Conservation (phyloP, 306 rosid species). For the Quercus bicolor region DNA sequence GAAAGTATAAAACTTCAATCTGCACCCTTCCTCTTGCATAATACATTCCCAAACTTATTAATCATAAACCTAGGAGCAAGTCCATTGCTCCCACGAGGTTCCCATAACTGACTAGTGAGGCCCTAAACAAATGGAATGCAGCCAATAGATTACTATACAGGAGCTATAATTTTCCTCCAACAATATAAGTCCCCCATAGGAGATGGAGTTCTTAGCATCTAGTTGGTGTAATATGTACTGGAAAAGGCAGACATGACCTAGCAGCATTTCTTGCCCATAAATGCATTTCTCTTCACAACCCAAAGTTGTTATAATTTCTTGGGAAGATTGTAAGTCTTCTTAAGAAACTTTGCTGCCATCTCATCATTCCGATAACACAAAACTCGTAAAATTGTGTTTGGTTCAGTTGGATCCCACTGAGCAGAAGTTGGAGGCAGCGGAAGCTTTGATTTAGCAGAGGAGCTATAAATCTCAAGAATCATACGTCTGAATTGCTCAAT, state of each 20-base stretch:
- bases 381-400: slow-evolving; percentile 80
- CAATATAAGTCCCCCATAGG: neutral
- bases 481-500: slow-evolving; percentile 57
- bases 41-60: neutral
- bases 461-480: slow-evolving; percentile 45
- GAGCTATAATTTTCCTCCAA: neutral
- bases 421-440: slow-evolving; percentile 81
- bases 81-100: neutral
- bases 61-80: neutral
- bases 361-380: slow-evolving; percentile 85
- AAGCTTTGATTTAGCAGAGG: slow-evolving; percentile 64
- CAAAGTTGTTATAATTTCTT: slow-evolving; percentile 53
- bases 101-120: neutral
- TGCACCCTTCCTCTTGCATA: neutral
- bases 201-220: neutral
- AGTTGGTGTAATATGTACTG: neutral
- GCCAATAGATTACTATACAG: slow-evolving; percentile 12
- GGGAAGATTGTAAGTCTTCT: slow-evolving; percentile 82
- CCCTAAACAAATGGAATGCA: slow-evolving; percentile 1
- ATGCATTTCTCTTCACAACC: neutral
- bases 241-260: neutral
- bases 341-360: slow-evolving; percentile 84
- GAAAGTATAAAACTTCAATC: neutral
- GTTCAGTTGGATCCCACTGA: slow-evolving; percentile 77
- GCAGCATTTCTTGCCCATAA: neutral